Conservation (phyloP, 1,284 basidiomycete species). For the Mycena sp. region DNA sequence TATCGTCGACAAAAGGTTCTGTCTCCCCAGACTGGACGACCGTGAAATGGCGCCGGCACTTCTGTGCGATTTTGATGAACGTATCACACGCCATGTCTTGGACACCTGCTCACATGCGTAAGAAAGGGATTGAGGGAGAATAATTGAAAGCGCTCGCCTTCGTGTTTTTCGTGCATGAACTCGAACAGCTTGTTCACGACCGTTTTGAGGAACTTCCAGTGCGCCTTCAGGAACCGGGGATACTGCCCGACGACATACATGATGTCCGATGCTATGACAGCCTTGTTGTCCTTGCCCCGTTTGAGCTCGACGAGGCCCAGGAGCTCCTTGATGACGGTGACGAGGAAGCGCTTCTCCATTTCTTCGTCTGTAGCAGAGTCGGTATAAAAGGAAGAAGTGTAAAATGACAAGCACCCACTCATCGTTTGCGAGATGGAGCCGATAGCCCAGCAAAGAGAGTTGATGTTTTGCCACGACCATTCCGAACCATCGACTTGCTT, state of each 20-base stretch:
- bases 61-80: constrained; percentile 99
- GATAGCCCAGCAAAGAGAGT: constrained; percentile 99
- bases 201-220: constrained; percentile 99
- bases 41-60: constrained; percentile 97
- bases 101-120: constrained; percentile 67
- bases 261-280: constrained; percentile 98
- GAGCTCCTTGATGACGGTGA: constrained; percentile 99
- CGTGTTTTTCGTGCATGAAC: constrained; percentile 99
- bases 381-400: background rate
- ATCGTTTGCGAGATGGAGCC: constrained; percentile 99
- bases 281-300: constrained; percentile 99
- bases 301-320: constrained; percentile 87
- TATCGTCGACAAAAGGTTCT: constrained; percentile 99
- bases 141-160: constrained; percentile 64
- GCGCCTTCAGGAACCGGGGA: constrained; percentile 98
- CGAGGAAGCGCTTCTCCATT: constrained; percentile 98
- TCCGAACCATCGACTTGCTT: constrained; percentile 99
- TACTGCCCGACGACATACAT: constrained; percentile 99
- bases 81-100: constrained; percentile 99
- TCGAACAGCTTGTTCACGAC: constrained; percentile 99
- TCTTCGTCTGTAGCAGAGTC: constrained; percentile 80
- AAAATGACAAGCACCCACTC: constrained; percentile 70
- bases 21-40: constrained; percentile 98
- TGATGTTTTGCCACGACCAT: constrained; percentile 99
- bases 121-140: constrained; percentile 12